Evolutionary conservation across 257 asterid genomes (phyloP), one percentile per base, ranked within the genome.

Genomic region (Ajuga chamaepitys): DNA sequence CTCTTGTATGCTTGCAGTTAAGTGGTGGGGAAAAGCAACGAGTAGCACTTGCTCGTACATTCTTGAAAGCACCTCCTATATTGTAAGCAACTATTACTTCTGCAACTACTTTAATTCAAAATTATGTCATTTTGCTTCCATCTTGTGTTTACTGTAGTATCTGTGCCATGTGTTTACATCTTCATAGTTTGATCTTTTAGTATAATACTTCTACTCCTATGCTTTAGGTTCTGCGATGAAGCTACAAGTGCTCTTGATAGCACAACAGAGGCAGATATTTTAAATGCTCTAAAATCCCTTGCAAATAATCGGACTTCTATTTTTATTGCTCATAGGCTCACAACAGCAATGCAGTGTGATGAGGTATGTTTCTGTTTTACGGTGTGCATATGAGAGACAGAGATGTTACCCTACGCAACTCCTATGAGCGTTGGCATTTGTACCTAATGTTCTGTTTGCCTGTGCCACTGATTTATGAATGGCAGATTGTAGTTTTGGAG

Each of bases 11-110:
- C 62, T 22, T 82, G 82, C 90, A 94, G 99, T 84, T 94, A 74
- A 94, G 99, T 62, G 99, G 99, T 40, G 99, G 99, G 45, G 99
- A 94, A 78, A 94, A 94, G 86, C 99, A 94, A 83, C 80, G 99
- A 62, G 95, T 94, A 70, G 91, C 99, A 70, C 90, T 94, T 59
- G 99, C 99, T 45, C 95, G 99, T 58, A 87, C 99, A 69, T 90
- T 94, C 82, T 78, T 94, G 80, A 94, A 94, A 88, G 89, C 96
- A 30, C 96, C 97, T 71, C 82, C 95, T 0, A 80, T 94, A 66
- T 66, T 94, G 99, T 94, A 82, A 84, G 97, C 48, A 62, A 52
- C 53, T 44, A 45, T 26, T 47, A 35, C 71, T 70, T 63, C 30
- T 41, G n/a, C 40, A 20, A 62, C 14, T 46, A 16, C 4, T 59